Evolutionary conservation across 73 alveolate genomes (phyloP).

Genomic region (Blepharisma japonicum): DNA sequence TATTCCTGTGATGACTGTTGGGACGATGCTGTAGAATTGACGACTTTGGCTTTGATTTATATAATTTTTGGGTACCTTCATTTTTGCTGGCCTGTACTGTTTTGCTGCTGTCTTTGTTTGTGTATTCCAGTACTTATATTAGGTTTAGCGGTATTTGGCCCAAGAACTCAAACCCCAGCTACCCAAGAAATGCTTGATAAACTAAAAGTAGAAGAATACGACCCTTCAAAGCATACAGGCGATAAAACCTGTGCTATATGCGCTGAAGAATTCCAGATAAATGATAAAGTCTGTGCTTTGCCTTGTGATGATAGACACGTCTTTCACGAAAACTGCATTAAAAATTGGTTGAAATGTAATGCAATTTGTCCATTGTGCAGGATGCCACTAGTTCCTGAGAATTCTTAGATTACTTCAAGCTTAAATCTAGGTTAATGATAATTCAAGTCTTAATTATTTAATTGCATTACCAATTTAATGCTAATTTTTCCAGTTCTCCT

Average conservation of each 20-base stretch:
- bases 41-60: neutral
- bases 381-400: slow-evolving; percentile 9
- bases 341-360: slow-evolving; percentile 69
- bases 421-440: no score
- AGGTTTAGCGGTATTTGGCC: neutral
- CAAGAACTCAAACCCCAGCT: neutral
- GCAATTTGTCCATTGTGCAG: slow-evolving; percentile 82
- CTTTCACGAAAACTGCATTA: slow-evolving; percentile 73
- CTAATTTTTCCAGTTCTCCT: slow-evolving; percentile 27
- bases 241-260: slow-evolving; percentile 67
- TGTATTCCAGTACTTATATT: neutral
- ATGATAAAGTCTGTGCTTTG: slow-evolving; percentile 53
- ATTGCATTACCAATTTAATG: neutral
- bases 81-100: neutral
- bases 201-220: neutral
- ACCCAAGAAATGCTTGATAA: neutral
- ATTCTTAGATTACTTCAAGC: no score
- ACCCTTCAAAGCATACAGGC: neutral
- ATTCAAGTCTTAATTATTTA: no score
- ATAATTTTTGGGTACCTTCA: slow-evolving; percentile 8
- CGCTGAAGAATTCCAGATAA: slow-evolving; percentile 48
- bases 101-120: neutral
- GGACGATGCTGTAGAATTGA: slow-evolving; percentile 15
- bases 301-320: slow-evolving; percentile 71
- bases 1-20: slow-evolving; percentile 14